These are phyloP conservation scores for Alternaria infectoria DNA, from an alignment of 2,329 filamentous ascomycete species.

Conservation along the genomic window DNA sequence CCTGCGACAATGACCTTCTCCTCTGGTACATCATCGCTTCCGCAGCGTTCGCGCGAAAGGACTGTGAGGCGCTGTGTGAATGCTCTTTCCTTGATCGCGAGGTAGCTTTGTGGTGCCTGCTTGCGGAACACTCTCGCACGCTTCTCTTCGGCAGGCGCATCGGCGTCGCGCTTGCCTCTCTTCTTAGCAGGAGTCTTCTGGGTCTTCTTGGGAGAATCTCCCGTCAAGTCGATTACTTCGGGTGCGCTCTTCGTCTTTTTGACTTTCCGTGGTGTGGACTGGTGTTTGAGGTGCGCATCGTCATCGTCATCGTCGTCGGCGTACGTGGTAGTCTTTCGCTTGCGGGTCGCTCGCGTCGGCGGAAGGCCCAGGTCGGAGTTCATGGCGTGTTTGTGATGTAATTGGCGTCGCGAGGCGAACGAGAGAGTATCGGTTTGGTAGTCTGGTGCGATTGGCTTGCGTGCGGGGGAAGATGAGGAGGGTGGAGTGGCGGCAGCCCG, in stretches of 20 bases:
- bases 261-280: conserved; percentile 9
- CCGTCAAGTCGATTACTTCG: conserved; percentile 14
- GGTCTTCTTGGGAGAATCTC: conserved; percentile 18
- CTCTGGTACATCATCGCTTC: conserved; percentile 53
- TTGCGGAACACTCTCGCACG: conserved; percentile 40
- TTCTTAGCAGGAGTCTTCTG: conserved; percentile 21
- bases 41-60: conserved; percentile 56
- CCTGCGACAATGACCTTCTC: conserved; percentile 66
- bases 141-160: conserved; percentile 36
- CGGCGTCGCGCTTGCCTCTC: conserved; percentile 20
- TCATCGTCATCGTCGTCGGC: conserved; percentile 17
- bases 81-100: conserved; percentile 57
- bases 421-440: not conserved
- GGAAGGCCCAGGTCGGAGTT: not conserved
- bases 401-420: not conserved
- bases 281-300: not conserved
- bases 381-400: not conserved
- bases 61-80: conserved; percentile 64
- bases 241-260: conserved; percentile 5
- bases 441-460: not conserved
- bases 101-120: conserved; percentile 54
- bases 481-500: conserved; percentile 2
- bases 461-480: not conserved
- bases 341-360: conserved; percentile 17
- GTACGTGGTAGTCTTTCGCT: conserved; percentile 28